Evolutionary conservation across 805 yeast genomes (phyloP).

Genomic region (Saturnispora bothae): DNA sequence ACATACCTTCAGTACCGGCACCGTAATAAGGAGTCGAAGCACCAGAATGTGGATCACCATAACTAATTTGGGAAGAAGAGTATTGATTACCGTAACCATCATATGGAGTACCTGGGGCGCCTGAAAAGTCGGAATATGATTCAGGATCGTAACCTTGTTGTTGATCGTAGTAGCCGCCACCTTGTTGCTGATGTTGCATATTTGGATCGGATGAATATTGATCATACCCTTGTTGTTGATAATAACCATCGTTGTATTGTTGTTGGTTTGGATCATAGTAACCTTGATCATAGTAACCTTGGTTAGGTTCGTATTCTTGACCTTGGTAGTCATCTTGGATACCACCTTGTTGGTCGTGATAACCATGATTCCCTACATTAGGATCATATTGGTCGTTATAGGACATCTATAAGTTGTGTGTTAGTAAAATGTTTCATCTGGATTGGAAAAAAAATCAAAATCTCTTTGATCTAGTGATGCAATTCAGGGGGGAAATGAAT

Average conservation of each 20-base stretch:
- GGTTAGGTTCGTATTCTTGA: conserved; percentile 33
- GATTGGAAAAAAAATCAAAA: too few relatives aligned
- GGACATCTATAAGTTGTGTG: conserved; percentile 36
- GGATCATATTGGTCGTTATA: conserved; percentile 47
- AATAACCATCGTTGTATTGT: conserved; percentile 11
- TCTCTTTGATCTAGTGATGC: too few relatives aligned
- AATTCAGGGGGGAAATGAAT: too few relatives aligned
- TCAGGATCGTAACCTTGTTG: conserved; percentile 39
- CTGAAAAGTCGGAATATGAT: conserved; percentile 50
- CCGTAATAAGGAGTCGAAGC: conserved; percentile 78
- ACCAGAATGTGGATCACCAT: conserved; percentile 82
- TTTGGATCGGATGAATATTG: conserved; percentile 27
- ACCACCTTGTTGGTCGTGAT: conserved; percentile 12
- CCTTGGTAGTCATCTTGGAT: conserved; percentile 45
- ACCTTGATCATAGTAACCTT: conserved; percentile 39
- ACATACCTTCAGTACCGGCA: conserved; percentile 25
- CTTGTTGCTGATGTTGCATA: conserved; percentile 29
- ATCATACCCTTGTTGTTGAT: conserved; percentile 18
- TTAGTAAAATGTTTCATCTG: conserved; percentile 6
- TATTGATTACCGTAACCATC: conserved; percentile 44
- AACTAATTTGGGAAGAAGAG: conserved; percentile 81
- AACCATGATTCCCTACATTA: conserved; percentile 22
- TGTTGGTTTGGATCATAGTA: conserved; percentile 34
- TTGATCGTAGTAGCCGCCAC: conserved; percentile 42
- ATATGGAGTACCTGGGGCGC: conserved; percentile 57